Evolutionary conservation across 179 eudicot species (phyloP).

Genomic region (Heliamphora pulchella): DNA sequence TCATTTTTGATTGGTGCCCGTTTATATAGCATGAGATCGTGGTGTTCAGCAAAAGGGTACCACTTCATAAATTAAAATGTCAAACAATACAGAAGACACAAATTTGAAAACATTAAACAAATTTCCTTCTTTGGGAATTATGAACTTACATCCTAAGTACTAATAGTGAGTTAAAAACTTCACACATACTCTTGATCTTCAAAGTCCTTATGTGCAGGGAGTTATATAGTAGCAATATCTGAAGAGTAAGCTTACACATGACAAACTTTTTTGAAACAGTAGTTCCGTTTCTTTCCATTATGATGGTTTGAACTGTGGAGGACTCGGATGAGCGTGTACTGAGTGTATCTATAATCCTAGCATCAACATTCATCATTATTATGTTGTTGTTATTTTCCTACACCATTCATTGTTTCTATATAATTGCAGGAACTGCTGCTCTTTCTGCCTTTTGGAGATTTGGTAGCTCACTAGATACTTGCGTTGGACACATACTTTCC

Average conservation of each 20-base stretch:
- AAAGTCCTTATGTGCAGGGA: neutral
- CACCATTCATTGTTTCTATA: neutral
- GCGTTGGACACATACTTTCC: conserved; percentile 46
- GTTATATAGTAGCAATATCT: neutral
- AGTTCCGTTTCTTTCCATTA: neutral
- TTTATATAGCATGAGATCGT: neutral
- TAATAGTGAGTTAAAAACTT: neutral
- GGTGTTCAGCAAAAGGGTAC: neutral
- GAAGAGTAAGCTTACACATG: neutral
- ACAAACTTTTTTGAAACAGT: neutral
- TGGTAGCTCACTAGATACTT: conserved; percentile 33
- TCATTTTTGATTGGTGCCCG: neutral
- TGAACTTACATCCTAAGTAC: neutral
- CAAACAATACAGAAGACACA: neutral
- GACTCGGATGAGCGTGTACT: neutral
- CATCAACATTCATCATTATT: neutral
- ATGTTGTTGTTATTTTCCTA: neutral
- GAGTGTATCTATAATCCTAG: neutral
- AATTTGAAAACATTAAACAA: neutral
- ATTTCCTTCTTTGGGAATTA: neutral
- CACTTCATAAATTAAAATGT: conserved; percentile 1
- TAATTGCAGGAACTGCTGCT: conserved; percentile 44
- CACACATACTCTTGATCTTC: neutral
- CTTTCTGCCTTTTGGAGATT: conserved; percentile 33
- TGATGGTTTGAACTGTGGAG: neutral